Base-by-base conservation (phyloP, 768 basidiomycete genomes). In the Leccinum aurantiacum region DNA sequence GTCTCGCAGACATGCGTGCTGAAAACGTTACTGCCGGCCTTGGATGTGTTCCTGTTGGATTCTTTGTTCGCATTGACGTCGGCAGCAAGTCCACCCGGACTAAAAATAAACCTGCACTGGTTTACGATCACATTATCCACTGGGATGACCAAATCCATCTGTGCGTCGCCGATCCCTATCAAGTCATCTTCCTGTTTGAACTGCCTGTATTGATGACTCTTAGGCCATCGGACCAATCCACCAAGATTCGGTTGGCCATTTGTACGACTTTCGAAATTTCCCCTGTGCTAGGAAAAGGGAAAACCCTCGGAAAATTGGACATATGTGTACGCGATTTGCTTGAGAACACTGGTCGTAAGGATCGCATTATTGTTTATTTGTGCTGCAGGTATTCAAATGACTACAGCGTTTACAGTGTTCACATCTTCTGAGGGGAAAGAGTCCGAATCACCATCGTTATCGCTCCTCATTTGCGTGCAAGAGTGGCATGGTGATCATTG, bases 11-110 rank as follows among this genome's bases (percentile, higher is more conserved):
- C 3, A 61, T 67, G 0, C 63, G 57, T 19, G 65, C 53, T 38
- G 58, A 60, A 38, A 57, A 60, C 46, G 25, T 58, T 31, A 31
- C 38, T 4, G 25, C 53, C n/a, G 29, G 47, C 29, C 56, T 67
- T 44, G 48, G 41, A 24, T 66, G 65, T 15, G 52, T 67, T 41
- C 65, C 66, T 14, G 37, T 61, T 8, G 60, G 65, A 2, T 67
- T 67, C 38, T 67, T 58, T 49, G 63, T 61, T 29, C 52, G 53
- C 7, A 44, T 67, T 9, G 22, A 63, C 52, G 44, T 60, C 10
- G 14, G 4, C 4, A 33, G 38, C 35, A 31, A n/a, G 14, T 3
- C 31, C n/a, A 61, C 48, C 52, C 57, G 51, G 41, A 67, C 65
- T 10, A 24, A 44, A 19, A 60, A 25, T 10, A 60, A 53, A 52